Evolutionary conservation across 441 rosid species (phyloP).

Genomic region (Brassica balearica): DNA sequence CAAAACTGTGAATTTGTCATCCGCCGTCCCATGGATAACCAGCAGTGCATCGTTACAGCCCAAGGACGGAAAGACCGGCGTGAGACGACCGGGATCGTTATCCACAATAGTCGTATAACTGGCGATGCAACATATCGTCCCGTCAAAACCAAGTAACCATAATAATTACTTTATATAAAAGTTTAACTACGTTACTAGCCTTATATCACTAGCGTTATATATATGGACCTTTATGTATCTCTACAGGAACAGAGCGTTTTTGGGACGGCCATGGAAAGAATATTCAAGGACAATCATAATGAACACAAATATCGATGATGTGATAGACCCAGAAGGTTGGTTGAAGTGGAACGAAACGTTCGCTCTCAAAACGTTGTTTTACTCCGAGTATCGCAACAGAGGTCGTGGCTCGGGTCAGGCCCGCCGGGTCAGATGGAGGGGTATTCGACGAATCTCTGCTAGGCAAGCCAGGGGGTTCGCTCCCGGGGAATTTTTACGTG

Average conservation of each 20-base stretch:
- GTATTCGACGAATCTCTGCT: constrained; percentile 29
- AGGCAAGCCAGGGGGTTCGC: constrained; percentile 55
- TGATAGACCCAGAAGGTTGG: constrained; percentile 70
- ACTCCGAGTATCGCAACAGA: constrained; percentile 57
- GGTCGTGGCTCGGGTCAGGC: constrained; percentile 55
- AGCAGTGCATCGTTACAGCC: constrained; percentile 66
- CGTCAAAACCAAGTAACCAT: constrained; percentile 39
- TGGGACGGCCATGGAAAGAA: constrained; percentile 73
- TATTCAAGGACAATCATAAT: constrained; percentile 62
- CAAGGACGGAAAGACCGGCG: constrained; percentile 61
- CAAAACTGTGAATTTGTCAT: constrained; percentile 71
- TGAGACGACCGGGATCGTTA: constrained; percentile 59
- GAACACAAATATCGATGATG: constrained; percentile 56
- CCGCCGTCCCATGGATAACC: constrained; percentile 61
- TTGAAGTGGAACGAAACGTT: constrained; percentile 54
- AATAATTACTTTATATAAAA: background rate
- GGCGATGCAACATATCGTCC: constrained; percentile 51
- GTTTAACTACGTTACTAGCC: background rate
- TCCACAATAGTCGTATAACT: constrained; percentile 66
- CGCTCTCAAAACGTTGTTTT: constrained; percentile 58
- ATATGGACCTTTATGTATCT: constrained; percentile 21
- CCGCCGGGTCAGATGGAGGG: constrained; percentile 41
- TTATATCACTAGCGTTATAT: constrained; percentile 33
- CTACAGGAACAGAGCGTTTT: constrained; percentile 46
- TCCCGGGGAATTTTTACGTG: constrained; percentile 72